Base-by-base conservation (phyloP, 2,329 filamentous ascomycete genomes). In the Domatiomyces globalis region DNA sequence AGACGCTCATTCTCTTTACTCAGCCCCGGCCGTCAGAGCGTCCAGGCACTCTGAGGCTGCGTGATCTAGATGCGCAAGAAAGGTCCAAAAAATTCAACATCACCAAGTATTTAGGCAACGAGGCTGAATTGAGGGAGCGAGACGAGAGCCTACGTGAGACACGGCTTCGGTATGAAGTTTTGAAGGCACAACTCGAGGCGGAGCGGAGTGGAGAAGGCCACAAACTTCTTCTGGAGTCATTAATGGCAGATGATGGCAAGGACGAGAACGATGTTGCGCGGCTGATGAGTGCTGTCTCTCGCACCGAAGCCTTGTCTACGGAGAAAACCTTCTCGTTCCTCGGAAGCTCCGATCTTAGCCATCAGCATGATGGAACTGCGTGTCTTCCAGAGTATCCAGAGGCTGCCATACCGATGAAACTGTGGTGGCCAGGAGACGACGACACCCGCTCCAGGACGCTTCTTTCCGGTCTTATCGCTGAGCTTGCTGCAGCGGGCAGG, bases 311-410 rank as follows among this genome's bases (percentile, higher is more conserved):
- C 25, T 68, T 78, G 43, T 68, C 75, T 18, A 63, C 67, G 15
- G 70, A 75, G n/a, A 70, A 71, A 49, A 65, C 66, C 4, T 84
- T 78, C 69, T 71, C 74, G 49, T 83, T 83, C 61, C 84, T 81
- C 56, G 66, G 69, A 27, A 53, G 51, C 20, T 22, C 47, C 25
- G 55, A 54, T 42, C 19, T 53, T 8, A 54, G 56, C 27, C 56
- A 56, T 43, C 55, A 55, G 46, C 45, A 66, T 27, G 55, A 63
- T 43, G 57, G 57, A 22, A 54, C 55, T 22, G 58, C 59, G 19
- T 51, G 56, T 12, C 58, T 59, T 25, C 51, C 59, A 22, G 57
- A 61, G 25, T 72, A 72, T 52, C 70, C 70, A 7, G 54, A 51
- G 18, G 49, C 61, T 29, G 60, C 61, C 2, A 63, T 71, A 45